Evolutionary conservation across 2,329 filamentous ascomycete species (phyloP).

Genomic region (Fusarium marasasianum): DNA sequence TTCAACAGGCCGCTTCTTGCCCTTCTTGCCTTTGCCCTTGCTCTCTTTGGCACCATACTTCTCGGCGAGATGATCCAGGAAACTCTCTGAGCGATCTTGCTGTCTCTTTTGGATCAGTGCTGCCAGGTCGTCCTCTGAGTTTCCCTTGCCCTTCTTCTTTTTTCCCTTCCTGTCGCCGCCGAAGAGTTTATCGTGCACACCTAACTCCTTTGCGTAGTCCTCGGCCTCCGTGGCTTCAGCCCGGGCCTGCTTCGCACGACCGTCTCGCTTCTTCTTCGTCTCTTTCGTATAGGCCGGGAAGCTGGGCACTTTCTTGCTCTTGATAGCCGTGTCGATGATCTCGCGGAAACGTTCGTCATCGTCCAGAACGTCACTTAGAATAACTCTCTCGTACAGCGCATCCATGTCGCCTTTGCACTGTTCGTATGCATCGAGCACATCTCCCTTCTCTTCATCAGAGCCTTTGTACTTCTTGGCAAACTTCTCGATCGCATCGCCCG

Average conservation of each 20-base stretch:
- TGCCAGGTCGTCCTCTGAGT: conserved; percentile 67
- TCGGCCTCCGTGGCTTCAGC: conserved; percentile 78
- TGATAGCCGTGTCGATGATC: conserved; percentile 85
- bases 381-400: conserved; percentile 80
- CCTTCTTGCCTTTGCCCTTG: conserved; percentile 59
- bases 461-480: conserved; percentile 84
- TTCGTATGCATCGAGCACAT: conserved; percentile 81
- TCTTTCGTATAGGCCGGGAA: conserved; percentile 79
- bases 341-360: conserved; percentile 86
- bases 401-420: conserved; percentile 79
- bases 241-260: conserved; percentile 68
- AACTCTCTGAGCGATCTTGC: conserved; percentile 65
- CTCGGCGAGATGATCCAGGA: conserved; percentile 78
- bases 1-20: conserved; percentile 65
- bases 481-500: conserved; percentile 75
- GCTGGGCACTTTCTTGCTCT: conserved; percentile 69
- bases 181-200: conserved; percentile 76
- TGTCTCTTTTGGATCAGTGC: conserved; percentile 80
- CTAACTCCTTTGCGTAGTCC: conserved; percentile 78
- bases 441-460: conserved; percentile 83
- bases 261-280: conserved; percentile 69
- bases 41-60: conserved; percentile 70
- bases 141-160: conserved; percentile 51
- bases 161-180: conserved; percentile 59
- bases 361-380: conserved; percentile 83